These are phyloP conservation scores for Penicillium diatomitis DNA, from an alignment of 495 filamentous ascomycete genomes.

Conservation along the genomic window DNA sequence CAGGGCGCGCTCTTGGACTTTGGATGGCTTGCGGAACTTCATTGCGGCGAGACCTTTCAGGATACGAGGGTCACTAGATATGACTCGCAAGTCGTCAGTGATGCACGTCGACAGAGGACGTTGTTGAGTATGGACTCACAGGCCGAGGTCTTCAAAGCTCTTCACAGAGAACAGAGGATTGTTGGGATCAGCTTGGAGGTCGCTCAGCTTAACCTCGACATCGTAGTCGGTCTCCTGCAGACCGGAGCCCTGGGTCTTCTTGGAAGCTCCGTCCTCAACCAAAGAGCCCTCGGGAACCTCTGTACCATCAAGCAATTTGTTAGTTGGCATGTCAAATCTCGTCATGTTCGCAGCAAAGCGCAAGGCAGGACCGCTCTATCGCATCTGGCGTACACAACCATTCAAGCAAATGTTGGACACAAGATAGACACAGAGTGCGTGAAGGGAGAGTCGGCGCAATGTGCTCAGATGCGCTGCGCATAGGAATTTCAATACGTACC, in stretches of 20 bases:
- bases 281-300: conserved; percentile 6
- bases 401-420: not conserved
- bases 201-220: conserved; percentile 83
- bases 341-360: conserved; percentile 1
- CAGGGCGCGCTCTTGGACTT: conserved; percentile 89
- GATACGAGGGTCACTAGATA: conserved; percentile 37
- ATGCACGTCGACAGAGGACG: not conserved
- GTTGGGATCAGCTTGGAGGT: conserved; percentile 76
- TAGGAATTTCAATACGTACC: conserved; percentile 17
- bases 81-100: too few relatives aligned
- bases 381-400: not conserved
- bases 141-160: conserved; percentile 75
- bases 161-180: conserved; percentile 81
- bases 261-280: conserved; percentile 42
- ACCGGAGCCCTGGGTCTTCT: conserved; percentile 33
- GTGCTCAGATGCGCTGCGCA: conserved; percentile 6
- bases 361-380: not conserved
- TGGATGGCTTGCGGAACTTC: conserved; percentile 91
- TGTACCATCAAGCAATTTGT: not conserved
- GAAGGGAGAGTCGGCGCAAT: not conserved
- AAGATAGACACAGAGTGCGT: too few relatives aligned
- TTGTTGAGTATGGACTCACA: conserved; percentile 45
- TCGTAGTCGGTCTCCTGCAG: conserved; percentile 69
- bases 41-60: conserved; percentile 61
- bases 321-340: too few relatives aligned